Base-by-base conservation (phyloP, 768 basidiomycete genomes). In the Lactarius indigo region DNA sequence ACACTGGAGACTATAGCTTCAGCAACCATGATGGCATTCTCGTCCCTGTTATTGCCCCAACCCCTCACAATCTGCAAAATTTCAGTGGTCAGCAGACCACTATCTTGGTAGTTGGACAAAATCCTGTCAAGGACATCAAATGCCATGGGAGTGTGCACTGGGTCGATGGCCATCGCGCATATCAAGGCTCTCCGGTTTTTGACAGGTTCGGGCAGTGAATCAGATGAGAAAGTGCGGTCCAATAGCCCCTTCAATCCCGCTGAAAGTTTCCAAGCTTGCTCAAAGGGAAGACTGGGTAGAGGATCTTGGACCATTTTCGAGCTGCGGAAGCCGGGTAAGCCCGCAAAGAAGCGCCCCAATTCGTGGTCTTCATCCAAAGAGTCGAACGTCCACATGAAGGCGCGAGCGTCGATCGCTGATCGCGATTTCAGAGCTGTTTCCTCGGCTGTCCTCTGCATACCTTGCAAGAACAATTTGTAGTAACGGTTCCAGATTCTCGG, bases 11-110 rank as follows among this genome's bases (percentile, higher is more conserved):
- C 20, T 44, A 44, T 8, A 20, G 42, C 42, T n/a, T n/a, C 20
- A 0, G n/a, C 10, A n/a, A n/a, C 10, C 20, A 0, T 2, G n/a
- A 20, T 9, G 10, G 42, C 10, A 8, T n/a, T 1, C 10, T 3
- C 13, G 4, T 15, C 37, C 13, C 10, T 15, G 4, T 9, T 20
- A 3, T 44, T 9, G 42, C 18, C 42, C 42, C 42, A 44, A 1
- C 20, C 2, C 10, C 42, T n/a, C 42, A 44, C 20, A 8, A 44
- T 0, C 2, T 8, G n/a, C n/a, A n/a, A n/a, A n/a, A n/a, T n/a
- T n/a, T n/a, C n/a, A n/a, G n/a, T n/a, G n/a, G n/a, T n/a, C n/a
- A n/a, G n/a, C n/a, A n/a, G n/a, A n/a, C n/a, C n/a, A n/a, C n/a
- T n/a, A n/a, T n/a, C n/a, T n/a, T n/a, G n/a, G n/a, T n/a, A n/a